A percentile compares a stretch with the other conserved stretches of the same genome.
Evolutionary conservation across 352 stramenopile genomes (phyloP).

Genomic region (Globisporangium parvum): DNA sequence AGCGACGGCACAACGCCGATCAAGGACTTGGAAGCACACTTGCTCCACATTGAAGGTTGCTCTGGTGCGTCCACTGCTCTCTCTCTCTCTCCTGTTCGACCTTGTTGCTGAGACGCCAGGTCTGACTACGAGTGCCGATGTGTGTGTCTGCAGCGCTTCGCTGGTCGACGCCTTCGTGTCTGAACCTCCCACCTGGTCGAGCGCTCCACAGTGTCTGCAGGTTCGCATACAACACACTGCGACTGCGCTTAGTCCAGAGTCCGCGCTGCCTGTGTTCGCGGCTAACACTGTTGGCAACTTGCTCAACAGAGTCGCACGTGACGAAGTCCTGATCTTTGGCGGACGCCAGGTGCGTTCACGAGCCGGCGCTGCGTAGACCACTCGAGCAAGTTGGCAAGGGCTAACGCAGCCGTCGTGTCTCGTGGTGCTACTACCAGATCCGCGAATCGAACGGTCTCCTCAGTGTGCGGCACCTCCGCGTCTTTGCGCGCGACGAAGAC

Average conservation of each 20-base stretch:
- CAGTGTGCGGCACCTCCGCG: conserved; percentile 34
- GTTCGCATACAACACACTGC: conserved; percentile 11
- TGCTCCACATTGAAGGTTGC: conserved; percentile 36
- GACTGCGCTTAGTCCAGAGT: neutral
- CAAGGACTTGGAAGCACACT: conserved; percentile 27
- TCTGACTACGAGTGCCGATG: neutral
- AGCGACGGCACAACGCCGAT: conserved; percentile 60
- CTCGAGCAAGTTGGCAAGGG: neutral
- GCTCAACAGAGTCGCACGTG: conserved; percentile 24
- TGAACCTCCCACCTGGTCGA: conserved; percentile 27
- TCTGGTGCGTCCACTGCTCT: conserved; percentile 15
- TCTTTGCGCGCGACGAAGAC: conserved; percentile 1
- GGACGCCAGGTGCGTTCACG: conserved; percentile 42
- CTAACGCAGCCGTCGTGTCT: neutral
- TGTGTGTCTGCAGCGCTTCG: conserved; percentile 23
- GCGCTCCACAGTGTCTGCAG: conserved; percentile 52
- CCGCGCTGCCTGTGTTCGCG: neutral
- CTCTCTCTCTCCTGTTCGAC: neutral
- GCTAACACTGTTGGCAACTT: too few species aligned
- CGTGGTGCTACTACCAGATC: conserved; percentile 33
- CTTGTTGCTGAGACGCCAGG: too few species aligned
- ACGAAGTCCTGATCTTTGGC: conserved; percentile 55
- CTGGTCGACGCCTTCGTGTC: conserved; percentile 41
- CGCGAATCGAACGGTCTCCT: conserved; percentile 56
- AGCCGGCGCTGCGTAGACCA: neutral